phyloP scores from a whole-genome alignment of 305 asterid species.

The Fraxinus baroniana region DNA sequence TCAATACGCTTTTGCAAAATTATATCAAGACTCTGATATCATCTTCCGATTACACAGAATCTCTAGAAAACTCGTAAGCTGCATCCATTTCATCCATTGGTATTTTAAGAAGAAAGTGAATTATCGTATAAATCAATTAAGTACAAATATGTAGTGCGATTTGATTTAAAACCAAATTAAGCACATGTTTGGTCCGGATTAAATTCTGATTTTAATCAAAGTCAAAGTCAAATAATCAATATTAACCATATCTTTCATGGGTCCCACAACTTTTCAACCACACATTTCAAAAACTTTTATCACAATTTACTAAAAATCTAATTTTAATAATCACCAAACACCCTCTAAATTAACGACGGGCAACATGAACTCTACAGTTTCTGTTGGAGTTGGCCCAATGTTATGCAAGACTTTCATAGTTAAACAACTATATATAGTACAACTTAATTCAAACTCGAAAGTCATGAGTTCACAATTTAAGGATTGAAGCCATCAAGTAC shows the following conservation, averaged over 20 bases:
- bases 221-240: no score
- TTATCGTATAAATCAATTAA: no score
- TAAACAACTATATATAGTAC: not conserved
- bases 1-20: slow-evolving; percentile 38
- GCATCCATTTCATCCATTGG: not conserved
- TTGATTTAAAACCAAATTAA: no score
- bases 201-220: no score
- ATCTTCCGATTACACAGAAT: slow-evolving; percentile 8
- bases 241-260: no score
- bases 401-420: not conserved
- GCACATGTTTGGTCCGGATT: no score
- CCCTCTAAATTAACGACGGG: not conserved
- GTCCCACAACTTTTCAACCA: no score
- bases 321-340: no score
- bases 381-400: no score
- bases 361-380: not conserved
- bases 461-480: not conserved
- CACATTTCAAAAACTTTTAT: no score
- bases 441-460: not conserved
- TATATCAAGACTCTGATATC: slow-evolving; percentile 43
- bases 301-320: no score
- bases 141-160: not conserved
- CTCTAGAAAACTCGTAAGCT: slow-evolving; percentile 28
- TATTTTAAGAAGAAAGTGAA: not conserved
- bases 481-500: not conserved